phyloP scores from a whole-genome alignment of 139 green algal genomes.

The Chlamydomonas sp. region DNA sequence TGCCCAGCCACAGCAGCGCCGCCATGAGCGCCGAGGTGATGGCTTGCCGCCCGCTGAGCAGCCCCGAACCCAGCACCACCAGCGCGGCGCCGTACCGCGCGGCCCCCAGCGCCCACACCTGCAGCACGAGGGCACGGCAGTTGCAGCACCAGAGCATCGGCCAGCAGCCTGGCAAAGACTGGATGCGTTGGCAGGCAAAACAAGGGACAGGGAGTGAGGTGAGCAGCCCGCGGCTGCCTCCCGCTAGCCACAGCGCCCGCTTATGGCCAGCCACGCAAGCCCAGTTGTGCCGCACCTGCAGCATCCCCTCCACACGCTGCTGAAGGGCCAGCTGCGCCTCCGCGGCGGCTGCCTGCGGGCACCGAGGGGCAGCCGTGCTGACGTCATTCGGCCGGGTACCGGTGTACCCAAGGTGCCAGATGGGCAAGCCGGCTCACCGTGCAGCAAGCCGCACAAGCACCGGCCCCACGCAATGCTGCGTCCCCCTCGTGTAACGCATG shows the following conservation, averaged over 20 bases:
- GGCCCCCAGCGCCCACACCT: not conserved
- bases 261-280: too few species aligned
- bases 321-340: not conserved
- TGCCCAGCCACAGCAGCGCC: slow-evolving; percentile 37
- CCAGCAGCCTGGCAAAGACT: too few species aligned
- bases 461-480: too few species aligned
- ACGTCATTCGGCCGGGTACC: not conserved
- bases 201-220: too few species aligned
- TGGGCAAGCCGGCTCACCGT: too few species aligned
- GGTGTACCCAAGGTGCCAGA: too few species aligned
- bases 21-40: slow-evolving; percentile 41
- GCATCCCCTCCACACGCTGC: slow-evolving; percentile 13
- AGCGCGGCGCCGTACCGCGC: slow-evolving; percentile 24
- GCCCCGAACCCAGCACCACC: slow-evolving; percentile 4
- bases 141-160: not conserved
- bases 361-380: not conserved
- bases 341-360: not conserved
- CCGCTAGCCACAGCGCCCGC: too few species aligned
- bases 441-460: too few species aligned
- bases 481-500: too few species aligned
- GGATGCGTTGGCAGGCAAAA: too few species aligned
- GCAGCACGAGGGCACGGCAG: not conserved
- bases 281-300: not conserved
- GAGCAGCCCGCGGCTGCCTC: too few species aligned
- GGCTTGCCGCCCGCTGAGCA: slow-evolving; percentile 27